Percentiles rank a stretch among this genome's conserved stretches.
phyloP scores from a whole-genome alignment of 2,329 filamentous ascomycete genomes.

The Periconia sp. region DNA sequence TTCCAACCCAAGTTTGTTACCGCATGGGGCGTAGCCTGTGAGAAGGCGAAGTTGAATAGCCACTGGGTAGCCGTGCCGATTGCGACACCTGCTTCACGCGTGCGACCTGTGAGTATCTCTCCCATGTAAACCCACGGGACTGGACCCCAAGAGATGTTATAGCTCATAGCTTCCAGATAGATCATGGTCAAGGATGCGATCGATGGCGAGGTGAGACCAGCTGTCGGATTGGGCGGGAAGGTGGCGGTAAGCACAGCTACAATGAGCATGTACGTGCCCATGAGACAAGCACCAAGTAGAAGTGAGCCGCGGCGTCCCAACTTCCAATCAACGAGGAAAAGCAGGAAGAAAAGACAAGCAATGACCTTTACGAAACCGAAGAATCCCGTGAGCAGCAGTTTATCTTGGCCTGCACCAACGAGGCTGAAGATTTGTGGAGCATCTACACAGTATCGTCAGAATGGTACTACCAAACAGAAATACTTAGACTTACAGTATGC shows the following conservation, averaged over 20 bases:
- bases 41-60: too few species aligned
- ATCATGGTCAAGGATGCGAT: slow-evolving; percentile 5
- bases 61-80: too few species aligned
- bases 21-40: too few species aligned
- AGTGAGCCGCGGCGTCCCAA: slow-evolving; percentile 3
- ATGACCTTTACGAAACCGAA: slow-evolving; percentile 7
- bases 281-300: slow-evolving; percentile 1
- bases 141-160: slow-evolving; percentile 10
- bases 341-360: slow-evolving; percentile 6
- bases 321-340: slow-evolving; percentile 7
- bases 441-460: too few species aligned
- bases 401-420: slow-evolving; percentile 3
- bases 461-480: too few species aligned
- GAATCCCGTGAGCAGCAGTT: slow-evolving; percentile 3
- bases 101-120: slow-evolving; percentile 3
- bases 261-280: slow-evolving; percentile 8
- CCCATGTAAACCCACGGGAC: slow-evolving; percentile 8
- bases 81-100: too few species aligned
- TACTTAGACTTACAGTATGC: too few species aligned
- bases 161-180: slow-evolving; percentile 9
- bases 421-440: slow-evolving; percentile 5
- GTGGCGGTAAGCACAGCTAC: slow-evolving; percentile 5
- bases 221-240: slow-evolving; percentile 1
- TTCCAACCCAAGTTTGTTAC: too few species aligned
- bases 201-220: background rate